Evolutionary conservation across 1,139 yeast species (phyloP), one percentile per base, ranked within the genome.

Genomic region (Nadsonia commutata): DNA sequence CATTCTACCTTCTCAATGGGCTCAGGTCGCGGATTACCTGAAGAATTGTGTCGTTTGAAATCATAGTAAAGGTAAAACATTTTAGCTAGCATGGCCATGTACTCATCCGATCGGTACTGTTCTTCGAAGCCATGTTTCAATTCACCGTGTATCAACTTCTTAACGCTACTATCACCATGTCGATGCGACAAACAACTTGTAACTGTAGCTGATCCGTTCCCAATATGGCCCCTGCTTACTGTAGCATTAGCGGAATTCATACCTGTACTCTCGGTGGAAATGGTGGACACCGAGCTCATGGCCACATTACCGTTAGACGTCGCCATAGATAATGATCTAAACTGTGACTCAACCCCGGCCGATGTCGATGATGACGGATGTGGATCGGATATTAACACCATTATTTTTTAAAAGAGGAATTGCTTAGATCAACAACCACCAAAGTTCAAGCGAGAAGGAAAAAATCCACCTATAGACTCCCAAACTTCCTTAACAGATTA

Each of bases 21-120:
- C 53, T 72, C 74, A 9, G 62, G 67, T 38, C 71, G 76, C 2
- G 96, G 95, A 54, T 79, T 83, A 17, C 95, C 95, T 47, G 84
- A 83, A 2, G 95, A 83, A 52, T 78, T 82, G 58, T 90, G 96
- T 42, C 97, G 74, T 61, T 90, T 90, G 57, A 83, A 94, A 56
- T 82, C 93, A 54, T 72, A 84, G 60, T 85, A 84, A 48, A 82
- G 79, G 60, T 77, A 80, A 63, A 82, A 85, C 40, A 79, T 72
- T 59, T 66, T 72, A 1, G 88, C 90, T 46, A 84, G 67, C 43
- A 74, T 63, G 48, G 68, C 68, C 60, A 83, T 68, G 56, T 77
- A 76, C 55, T 78, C 78, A 53, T 80, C 86, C 44, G 72, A 63
- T 22, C 65, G 65, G 48, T 70, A 70, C 49, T 80, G 85, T 51